A percentile compares a stretch with the other conserved stretches of the same genome.
These are phyloP conservation scores for Athelia psychrophila DNA, from an alignment of 1,284 basidiomycete species.

Conservation along the genomic window DNA sequence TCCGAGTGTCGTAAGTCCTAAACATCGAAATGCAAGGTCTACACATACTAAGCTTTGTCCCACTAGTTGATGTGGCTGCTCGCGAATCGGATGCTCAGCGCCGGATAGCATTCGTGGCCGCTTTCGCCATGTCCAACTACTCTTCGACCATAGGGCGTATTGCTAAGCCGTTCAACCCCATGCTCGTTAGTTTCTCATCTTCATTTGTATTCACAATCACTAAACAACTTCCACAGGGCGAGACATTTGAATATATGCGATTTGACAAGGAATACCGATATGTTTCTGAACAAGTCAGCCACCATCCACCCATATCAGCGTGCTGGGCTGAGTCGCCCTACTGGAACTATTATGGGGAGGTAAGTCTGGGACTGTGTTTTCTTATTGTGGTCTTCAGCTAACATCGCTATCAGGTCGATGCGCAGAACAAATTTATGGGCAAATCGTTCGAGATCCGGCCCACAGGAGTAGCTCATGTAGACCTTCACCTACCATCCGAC, in stretches of 20 bases:
- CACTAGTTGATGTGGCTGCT: conserved; percentile 79
- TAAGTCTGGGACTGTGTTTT: conserved; percentile 22
- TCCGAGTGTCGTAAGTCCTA: conserved; percentile 78
- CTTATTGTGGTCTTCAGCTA: too few species aligned
- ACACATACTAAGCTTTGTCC: background rate
- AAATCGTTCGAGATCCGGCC: conserved; percentile 97
- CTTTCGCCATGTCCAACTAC: conserved; percentile 98
- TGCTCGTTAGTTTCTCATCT: conserved; percentile 67
- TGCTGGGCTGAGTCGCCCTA: conserved; percentile 90
- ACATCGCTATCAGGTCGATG: conserved; percentile 71
- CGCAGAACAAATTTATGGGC: conserved; percentile 94
- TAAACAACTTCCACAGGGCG: conserved; percentile 39
- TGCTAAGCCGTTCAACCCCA: conserved; percentile 94
- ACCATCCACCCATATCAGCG: conserved; percentile 97
- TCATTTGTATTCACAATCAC: background rate
- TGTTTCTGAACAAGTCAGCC: conserved; percentile 92
- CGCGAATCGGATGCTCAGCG: conserved; percentile 76
- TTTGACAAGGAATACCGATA: conserved; percentile 91
- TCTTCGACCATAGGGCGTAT: conserved; percentile 93
- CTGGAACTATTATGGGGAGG: conserved; percentile 94
- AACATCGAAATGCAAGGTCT: background rate
- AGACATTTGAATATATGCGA: conserved; percentile 94
- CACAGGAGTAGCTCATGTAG: conserved; percentile 90
- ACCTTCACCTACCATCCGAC: conserved; percentile 77
- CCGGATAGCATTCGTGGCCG: conserved; percentile 91